Conservation (phyloP, 768 basidiomycete genomes). For the Kondoa subrosea region DNA sequence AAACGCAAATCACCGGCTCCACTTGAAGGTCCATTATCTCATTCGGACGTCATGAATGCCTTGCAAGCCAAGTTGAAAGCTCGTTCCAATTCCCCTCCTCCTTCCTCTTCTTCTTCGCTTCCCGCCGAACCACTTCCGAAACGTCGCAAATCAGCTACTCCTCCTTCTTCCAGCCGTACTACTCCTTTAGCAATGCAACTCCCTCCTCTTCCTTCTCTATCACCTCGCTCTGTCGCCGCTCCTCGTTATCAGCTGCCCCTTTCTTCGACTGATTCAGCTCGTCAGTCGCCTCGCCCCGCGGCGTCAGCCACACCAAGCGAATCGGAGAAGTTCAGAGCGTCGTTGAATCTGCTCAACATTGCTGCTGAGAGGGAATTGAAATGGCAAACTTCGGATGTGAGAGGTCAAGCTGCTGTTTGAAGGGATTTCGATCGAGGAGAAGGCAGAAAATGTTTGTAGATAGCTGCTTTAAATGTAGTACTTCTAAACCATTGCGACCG, state of each 20-base stretch:
- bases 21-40: background rate
- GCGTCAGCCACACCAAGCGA: background rate
- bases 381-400: background rate
- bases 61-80: background rate
- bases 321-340: background rate
- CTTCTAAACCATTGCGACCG: too few species aligned
- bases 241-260: background rate
- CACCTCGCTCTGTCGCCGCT: background rate
- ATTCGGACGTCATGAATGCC: background rate
- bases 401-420: background rate
- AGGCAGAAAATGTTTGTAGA: too few species aligned
- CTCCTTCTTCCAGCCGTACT: background rate
- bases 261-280: background rate
- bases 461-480: too few species aligned
- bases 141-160: background rate
- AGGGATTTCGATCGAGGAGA: background rate
- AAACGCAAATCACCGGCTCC: background rate
- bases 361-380: background rate
- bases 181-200: background rate
- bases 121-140: background rate
- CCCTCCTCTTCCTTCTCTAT: background rate
- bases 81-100: background rate
- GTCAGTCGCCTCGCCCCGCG: background rate
- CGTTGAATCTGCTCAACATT: background rate
- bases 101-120: background rate